Evolutionary conservation across 2,329 filamentous ascomycete species (phyloP), one percentile per base, ranked within the genome.

Genomic region (Ophidiomyces ophidiicola): DNA sequence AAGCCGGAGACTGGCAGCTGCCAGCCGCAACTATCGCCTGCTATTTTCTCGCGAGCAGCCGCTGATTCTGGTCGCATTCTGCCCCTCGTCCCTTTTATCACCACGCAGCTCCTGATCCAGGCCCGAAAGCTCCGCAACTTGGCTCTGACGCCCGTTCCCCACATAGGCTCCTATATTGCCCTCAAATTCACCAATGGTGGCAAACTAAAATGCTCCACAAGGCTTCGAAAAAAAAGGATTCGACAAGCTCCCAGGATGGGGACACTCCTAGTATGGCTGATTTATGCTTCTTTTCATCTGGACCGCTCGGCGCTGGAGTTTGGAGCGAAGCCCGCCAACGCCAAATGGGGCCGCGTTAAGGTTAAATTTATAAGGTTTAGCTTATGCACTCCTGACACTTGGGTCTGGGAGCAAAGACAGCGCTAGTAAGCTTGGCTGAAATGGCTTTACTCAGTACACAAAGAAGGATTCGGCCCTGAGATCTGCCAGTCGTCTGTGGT

Each of bases 261-360:
- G 14, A 24, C 24, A 17, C 11, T n/a, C 19, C 14, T 8, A 25
- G 36, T 25, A 11, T 19, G 37, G 29, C 37, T 23, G 24, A 15
- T 39, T 39, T 39, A 39, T 39, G 37, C 37, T 39, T 39, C 37
- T 39, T 39, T 39, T 28, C 2, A n/a, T n/a, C n/a, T n/a, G n/a
- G n/a, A n/a, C n/a, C n/a, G n/a, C n/a, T n/a, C n/a, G n/a, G n/a
- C n/a, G n/a, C n/a, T n/a, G n/a, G n/a, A n/a, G n/a, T n/a, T n/a
- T n/a, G n/a, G n/a, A n/a, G n/a, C n/a, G n/a, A n/a, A n/a, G n/a
- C n/a, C n/a, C n/a, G n/a, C n/a, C n/a, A n/a, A n/a, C n/a, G n/a
- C n/a, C n/a, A n/a, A n/a, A n/a, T n/a, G n/a, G n/a, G n/a, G n/a
- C n/a, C n/a, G n/a, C n/a, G n/a, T n/a, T n/a, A n/a, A n/a, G n/a